These are phyloP conservation scores for Seiridium unicorne DNA, from an alignment of 2,329 filamentous ascomycete genomes.

Conservation along the genomic window DNA sequence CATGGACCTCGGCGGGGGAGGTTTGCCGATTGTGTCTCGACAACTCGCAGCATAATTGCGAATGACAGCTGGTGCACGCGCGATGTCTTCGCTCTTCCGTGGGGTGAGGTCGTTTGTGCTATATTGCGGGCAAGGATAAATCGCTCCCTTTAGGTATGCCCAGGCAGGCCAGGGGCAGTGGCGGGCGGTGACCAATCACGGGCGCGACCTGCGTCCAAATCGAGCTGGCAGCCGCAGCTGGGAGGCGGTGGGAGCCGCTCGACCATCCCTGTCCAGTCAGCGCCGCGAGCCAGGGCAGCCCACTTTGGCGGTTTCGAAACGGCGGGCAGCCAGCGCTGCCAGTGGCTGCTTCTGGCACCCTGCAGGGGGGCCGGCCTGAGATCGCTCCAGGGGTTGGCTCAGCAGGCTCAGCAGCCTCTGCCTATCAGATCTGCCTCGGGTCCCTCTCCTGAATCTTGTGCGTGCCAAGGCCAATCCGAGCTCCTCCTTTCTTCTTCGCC, in stretches of 20 bases:
- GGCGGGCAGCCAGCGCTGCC: neutral
- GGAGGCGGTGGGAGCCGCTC: neutral
- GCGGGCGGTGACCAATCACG: conserved; percentile 3
- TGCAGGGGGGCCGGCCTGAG: neutral
- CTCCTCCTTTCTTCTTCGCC: neutral
- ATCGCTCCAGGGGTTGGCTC: neutral
- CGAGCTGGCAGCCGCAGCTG: neutral
- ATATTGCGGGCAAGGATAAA: conserved; percentile 2
- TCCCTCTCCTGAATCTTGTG: conserved; percentile 6
- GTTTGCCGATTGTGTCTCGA: neutral
- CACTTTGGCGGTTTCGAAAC: conserved; percentile 3
- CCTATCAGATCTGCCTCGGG: conserved; percentile 7
- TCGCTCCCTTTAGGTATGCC: neutral
- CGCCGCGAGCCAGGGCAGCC: neutral
- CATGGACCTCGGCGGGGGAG: neutral
- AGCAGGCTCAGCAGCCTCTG: neutral
- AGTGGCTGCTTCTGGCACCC: neutral
- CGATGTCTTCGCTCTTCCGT: too few species aligned
- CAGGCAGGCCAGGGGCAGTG: neutral
- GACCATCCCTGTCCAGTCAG: neutral
- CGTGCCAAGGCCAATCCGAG: neutral
- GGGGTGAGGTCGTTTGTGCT: conserved; percentile 2
- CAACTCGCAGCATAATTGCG: neutral
- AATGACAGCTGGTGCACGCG: neutral
- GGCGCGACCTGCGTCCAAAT: neutral